phyloP scores from a whole-genome alignment of 257 asterid genomes.

The Catharanthus roseus region DNA sequence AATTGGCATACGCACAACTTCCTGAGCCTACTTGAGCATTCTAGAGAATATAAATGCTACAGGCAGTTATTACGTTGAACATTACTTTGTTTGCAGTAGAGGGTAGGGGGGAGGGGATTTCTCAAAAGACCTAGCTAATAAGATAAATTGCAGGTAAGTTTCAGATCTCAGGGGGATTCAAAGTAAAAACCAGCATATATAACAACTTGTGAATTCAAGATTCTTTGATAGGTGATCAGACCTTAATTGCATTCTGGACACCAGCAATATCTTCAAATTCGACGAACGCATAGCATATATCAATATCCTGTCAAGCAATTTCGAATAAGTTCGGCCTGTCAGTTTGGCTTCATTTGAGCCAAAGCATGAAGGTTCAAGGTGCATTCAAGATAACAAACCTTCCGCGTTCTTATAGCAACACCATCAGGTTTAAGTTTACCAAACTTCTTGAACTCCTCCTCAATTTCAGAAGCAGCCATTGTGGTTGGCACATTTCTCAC shows the following conservation, averaged over 20 bases:
- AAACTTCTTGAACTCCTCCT: constrained; percentile 87
- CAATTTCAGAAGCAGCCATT: constrained; percentile 84
- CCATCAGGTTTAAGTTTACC: constrained; percentile 84
- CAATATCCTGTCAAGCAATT: constrained; percentile 65
- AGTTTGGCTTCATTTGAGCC: constrained; percentile 1
- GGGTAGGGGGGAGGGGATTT: not conserved
- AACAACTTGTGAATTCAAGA: not conserved
- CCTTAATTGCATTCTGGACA: constrained; percentile 97
- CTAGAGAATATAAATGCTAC: not conserved
- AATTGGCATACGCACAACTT: not conserved
- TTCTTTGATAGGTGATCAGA: constrained; percentile 21
- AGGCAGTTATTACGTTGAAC: not conserved
- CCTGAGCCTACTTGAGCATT: not conserved
- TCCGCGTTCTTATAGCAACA: constrained; percentile 96
- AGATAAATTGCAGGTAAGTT: not conserved
- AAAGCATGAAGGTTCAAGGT: not conserved
- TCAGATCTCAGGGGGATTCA: not conserved
- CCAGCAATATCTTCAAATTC: constrained; percentile 86
- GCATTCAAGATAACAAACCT: constrained; percentile 46
- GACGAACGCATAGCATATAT: constrained; percentile 92
- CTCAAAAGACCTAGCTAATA: not conserved
- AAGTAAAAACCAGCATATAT: not conserved
- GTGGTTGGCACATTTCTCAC: constrained; percentile 88
- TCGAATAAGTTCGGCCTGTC: not conserved
- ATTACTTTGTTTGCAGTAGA: not conserved